Evolutionary conservation across 1,284 basidiomycete species (phyloP).

Genomic region (Papiliotrema laurentii): DNA sequence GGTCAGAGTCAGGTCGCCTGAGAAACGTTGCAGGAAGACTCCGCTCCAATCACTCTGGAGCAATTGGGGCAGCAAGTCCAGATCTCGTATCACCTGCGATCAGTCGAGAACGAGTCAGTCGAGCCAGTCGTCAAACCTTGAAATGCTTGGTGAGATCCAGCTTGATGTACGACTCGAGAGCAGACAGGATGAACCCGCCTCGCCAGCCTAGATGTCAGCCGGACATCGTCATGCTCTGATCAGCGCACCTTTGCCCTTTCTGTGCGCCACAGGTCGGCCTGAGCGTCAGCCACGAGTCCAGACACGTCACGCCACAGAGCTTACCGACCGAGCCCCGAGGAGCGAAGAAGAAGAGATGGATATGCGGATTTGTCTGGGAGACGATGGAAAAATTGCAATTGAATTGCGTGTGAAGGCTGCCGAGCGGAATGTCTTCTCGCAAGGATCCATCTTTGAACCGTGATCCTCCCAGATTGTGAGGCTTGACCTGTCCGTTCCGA

Average conservation of each 20-base stretch:
- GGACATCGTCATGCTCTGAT: background rate
- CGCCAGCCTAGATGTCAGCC: slow-evolving; percentile 66
- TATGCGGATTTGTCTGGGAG: slow-evolving; percentile 90
- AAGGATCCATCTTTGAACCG: slow-evolving; percentile 88
- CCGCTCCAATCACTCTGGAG: slow-evolving; percentile 92
- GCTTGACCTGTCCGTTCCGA: slow-evolving; percentile 72
- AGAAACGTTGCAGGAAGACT: slow-evolving; percentile 72
- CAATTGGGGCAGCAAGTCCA: slow-evolving; percentile 80
- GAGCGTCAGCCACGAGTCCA: background rate
- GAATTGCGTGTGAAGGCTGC: slow-evolving; percentile 87
- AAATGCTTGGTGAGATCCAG: slow-evolving; percentile 93
- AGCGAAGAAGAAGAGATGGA: slow-evolving; percentile 97
- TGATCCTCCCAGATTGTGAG: slow-evolving; percentile 86
- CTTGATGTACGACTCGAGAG: slow-evolving; percentile 88
- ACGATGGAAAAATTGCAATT: slow-evolving; percentile 95
- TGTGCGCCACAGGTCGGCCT: slow-evolving; percentile 71
- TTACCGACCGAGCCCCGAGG: slow-evolving; percentile 88
- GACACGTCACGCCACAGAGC: slow-evolving; percentile 6
- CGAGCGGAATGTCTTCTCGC: slow-evolving; percentile 90
- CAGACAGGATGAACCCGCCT: slow-evolving; percentile 90
- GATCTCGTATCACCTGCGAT: slow-evolving; percentile 74
- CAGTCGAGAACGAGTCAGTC: slow-evolving; percentile 2
- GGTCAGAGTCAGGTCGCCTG: slow-evolving; percentile 61
- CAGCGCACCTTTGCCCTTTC: slow-evolving; percentile 74
- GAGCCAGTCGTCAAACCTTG: slow-evolving; percentile 54